phyloP scores from a whole-genome alignment of 345 rosid species.

The Pelargonium nanum region DNA sequence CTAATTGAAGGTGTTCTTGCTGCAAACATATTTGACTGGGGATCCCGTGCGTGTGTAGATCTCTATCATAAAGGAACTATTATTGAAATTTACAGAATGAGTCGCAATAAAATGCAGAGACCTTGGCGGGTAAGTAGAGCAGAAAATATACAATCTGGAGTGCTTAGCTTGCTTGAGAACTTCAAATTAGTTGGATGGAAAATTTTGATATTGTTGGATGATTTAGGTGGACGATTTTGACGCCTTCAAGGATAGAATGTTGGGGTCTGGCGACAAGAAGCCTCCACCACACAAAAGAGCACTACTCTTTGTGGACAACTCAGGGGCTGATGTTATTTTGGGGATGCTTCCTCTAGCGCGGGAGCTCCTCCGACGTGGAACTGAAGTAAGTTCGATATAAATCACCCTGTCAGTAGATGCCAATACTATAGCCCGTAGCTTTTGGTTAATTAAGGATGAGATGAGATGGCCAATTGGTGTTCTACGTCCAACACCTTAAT shows the following conservation, averaged over 20 bases:
- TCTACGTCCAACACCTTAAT: too few species aligned
- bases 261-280: conserved; percentile 53
- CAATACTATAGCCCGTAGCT: not conserved
- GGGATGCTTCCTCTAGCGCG: conserved; percentile 99
- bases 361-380: conserved; percentile 89
- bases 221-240: conserved; percentile 93
- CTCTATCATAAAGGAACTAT: conserved; percentile 97
- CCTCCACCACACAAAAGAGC: conserved; percentile 82
- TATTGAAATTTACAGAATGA: conserved; percentile 97
- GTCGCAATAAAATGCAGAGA: conserved; percentile 96
- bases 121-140: conserved; percentile 76
- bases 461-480: not conserved
- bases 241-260: conserved; percentile 75
- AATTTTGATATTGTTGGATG: conserved; percentile 8
- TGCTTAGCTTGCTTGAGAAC: not conserved
- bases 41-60: conserved; percentile 97
- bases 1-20: conserved; percentile 95
- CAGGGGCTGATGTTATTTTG: conserved; percentile 86
- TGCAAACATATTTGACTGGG: conserved; percentile 99
- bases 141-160: not conserved
- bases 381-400: conserved; percentile 47
- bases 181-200: not conserved
- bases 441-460: not conserved
- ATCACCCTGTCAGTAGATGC: not conserved
- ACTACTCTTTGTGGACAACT: conserved; percentile 90